These are phyloP conservation scores for Botrytis hyacinthi DNA, from an alignment of 2,329 filamentous ascomycete genomes.

Conservation along the genomic window DNA sequence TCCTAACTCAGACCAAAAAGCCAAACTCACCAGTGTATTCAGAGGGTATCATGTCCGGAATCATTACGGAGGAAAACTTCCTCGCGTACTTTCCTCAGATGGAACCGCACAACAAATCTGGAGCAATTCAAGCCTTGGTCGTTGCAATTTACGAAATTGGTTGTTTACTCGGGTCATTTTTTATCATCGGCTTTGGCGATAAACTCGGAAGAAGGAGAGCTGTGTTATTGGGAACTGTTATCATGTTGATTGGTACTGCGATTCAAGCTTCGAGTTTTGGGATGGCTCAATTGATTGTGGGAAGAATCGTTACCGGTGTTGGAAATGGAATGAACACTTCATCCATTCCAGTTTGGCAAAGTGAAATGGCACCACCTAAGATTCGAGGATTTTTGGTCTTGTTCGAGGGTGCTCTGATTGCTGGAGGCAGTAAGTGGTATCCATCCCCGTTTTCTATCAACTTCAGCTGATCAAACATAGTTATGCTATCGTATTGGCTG, in stretches of 20 bases:
- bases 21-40: not conserved
- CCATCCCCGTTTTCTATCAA: not conserved
- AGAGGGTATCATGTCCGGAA: slow-evolving; percentile 22
- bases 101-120: slow-evolving; percentile 31
- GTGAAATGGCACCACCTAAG: slow-evolving; percentile 56
- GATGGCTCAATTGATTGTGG: slow-evolving; percentile 54
- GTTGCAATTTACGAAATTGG: slow-evolving; percentile 59
- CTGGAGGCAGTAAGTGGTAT: slow-evolving; percentile 45
- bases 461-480: slow-evolving; percentile 1
- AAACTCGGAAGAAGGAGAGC: slow-evolving; percentile 55
- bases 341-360: slow-evolving; percentile 58
- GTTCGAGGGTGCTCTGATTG: slow-evolving; percentile 58
- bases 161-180: slow-evolving; percentile 55
- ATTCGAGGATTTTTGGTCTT: slow-evolving; percentile 60
- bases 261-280: slow-evolving; percentile 44
- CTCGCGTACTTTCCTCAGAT: slow-evolving; percentile 26
- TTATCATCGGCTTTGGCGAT: slow-evolving; percentile 57
- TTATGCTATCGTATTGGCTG: slow-evolving; percentile 54
- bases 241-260: slow-evolving; percentile 57
- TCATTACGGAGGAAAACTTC: slow-evolving; percentile 54
- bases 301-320: slow-evolving; percentile 50
- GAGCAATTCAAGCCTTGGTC: slow-evolving; percentile 46
- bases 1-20: not conserved
- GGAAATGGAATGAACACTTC: slow-evolving; percentile 52
- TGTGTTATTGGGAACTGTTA: slow-evolving; percentile 55